Base-by-base conservation (phyloP, 139 green algal species). In the Auxenochlorella pyrenoidosa region DNA sequence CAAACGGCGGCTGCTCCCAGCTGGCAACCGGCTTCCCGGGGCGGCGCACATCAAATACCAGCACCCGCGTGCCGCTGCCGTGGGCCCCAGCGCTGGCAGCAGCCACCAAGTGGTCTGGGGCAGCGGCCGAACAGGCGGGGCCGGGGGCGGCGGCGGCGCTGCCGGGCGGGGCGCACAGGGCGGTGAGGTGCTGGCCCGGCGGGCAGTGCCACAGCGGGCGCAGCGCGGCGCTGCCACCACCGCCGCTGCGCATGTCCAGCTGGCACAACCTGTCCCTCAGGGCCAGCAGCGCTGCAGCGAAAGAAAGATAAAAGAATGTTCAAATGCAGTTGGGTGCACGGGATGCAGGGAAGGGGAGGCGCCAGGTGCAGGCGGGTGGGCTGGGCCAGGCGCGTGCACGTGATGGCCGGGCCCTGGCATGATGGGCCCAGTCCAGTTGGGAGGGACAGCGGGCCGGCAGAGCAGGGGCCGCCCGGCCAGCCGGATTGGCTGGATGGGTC, bases 11-110 rank as follows among this genome's bases (percentile, higher is more conserved):
- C 70, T 90, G 87, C 15, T 86, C 66, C 87, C 87, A 90, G 47
- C 63, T 66, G 13, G 80, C 70, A 19, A 90, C 51, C 3, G 87
- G 78, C 41, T 40, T 30, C 5, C 36, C 21, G 8, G 79, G 79
- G 21, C 79, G 66, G 36, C 87, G 79, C 65, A 90, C 5, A n/a
- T 90, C 87, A 75, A 90, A 90, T 18, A 90, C 34, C 16, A 86
- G 47, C 51, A 90, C 24, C 43, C 65, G 44, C 18, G 54, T n/a
- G 44, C 58, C 66, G 58, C 54, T 41, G 66, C 83, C 58, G 1
- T 8, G 58, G 3, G 18, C 43, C 15, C 75, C 44, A 6, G 34
- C 58, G 28, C 68, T 70, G 13, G 38, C 83, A 4, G 75, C 75
- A 16, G 83, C 75, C 21, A 84, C 40, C 68, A 88, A 32, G 30